Evolutionary conservation across 805 yeast genomes (phyloP).

Genomic region (Wickerhamiella domercqiae): DNA sequence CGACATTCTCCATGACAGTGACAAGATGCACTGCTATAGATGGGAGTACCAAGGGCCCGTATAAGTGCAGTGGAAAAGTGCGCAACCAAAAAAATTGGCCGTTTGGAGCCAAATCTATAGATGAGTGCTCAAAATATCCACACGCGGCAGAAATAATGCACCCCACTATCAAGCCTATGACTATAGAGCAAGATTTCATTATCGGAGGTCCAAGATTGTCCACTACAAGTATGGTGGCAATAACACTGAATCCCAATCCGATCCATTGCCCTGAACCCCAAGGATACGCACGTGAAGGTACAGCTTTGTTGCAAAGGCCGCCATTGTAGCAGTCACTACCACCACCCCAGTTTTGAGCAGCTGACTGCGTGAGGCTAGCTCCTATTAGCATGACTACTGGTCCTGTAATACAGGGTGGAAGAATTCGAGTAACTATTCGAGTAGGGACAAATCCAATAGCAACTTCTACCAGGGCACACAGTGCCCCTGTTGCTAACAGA

Average conservation of each 20-base stretch:
- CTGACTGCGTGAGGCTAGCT: conserved; percentile 45
- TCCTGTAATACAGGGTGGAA: conserved; percentile 83
- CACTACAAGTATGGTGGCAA: conserved; percentile 48
- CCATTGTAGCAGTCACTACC: conserved; percentile 43
- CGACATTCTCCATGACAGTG: conserved; percentile 81
- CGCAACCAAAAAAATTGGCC: conserved; percentile 80
- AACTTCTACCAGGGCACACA: conserved; percentile 61
- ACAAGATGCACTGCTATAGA: conserved; percentile 65
- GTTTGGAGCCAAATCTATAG: conserved; percentile 55
- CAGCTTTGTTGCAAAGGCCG: conserved; percentile 1
- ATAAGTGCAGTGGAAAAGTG: conserved; percentile 56
- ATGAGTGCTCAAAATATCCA: conserved; percentile 49
- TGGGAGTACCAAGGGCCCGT: conserved; percentile 74
- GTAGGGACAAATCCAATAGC: conserved; percentile 63
- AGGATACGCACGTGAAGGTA: conserved; percentile 34
- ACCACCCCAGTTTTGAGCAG: conserved; percentile 72
- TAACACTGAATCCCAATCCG: conserved; percentile 75
- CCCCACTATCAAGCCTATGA: conserved; percentile 65
- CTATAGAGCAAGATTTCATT: conserved; percentile 84
- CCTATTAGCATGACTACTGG: conserved; percentile 81
- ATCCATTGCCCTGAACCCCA: conserved; percentile 80
- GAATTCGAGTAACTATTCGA: conserved; percentile 44
- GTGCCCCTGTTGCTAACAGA: conserved; percentile 55
- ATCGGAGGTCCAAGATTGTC: conserved; percentile 85
- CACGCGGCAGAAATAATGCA: conserved; percentile 84